phyloP scores from a whole-genome alignment of 2,329 filamentous ascomycete species.

The Pseudogymnoascus sp. region DNA sequence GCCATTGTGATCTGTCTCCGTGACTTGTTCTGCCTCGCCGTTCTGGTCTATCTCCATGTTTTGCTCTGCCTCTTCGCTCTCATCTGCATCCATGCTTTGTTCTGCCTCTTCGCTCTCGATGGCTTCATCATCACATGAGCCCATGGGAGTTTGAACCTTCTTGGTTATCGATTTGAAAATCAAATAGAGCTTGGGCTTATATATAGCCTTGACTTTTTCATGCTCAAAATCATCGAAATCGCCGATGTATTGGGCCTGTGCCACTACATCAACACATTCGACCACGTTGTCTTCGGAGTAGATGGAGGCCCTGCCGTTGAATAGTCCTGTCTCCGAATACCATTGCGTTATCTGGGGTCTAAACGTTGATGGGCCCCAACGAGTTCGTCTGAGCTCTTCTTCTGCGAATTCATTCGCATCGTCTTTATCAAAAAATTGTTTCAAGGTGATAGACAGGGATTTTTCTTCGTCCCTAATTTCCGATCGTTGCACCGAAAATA shows the following conservation, averaged over 20 bases:
- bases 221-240: not conserved
- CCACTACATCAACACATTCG: not conserved
- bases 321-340: not conserved
- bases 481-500: not conserved
- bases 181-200: not conserved
- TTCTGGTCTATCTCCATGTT: not conserved
- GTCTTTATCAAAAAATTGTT: not conserved
- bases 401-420: not conserved
- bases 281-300: not conserved
- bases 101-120: not conserved
- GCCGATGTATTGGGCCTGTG: not conserved
- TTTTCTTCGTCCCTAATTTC: not conserved
- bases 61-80: not conserved
- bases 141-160: not conserved
- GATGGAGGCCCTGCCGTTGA: not conserved
- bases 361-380: not conserved
- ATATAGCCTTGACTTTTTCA: not conserved
- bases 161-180: not conserved
- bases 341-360: not conserved
- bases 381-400: not conserved
- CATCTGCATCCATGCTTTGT: not conserved
- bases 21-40: not conserved
- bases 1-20: not conserved
- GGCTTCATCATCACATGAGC: not conserved
- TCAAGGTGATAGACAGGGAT: not conserved